Conservation (phyloP, 352 stramenopile species). For the Phytophthora pini region DNA sequence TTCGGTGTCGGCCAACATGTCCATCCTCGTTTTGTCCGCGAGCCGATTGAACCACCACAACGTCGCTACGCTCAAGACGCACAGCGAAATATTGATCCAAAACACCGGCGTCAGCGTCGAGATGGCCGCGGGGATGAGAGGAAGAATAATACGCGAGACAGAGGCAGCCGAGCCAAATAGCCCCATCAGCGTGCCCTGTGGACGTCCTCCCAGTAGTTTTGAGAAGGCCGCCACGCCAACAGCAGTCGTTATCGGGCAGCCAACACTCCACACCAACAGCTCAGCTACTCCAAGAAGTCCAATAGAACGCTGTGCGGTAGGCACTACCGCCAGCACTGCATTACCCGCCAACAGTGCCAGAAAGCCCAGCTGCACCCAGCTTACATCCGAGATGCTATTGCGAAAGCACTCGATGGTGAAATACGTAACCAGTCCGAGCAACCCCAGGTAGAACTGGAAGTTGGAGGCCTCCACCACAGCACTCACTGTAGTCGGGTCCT, state of each 20-base stretch:
- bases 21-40: slow-evolving; percentile 45
- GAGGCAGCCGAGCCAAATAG: slow-evolving; percentile 72
- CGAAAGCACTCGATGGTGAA: slow-evolving; percentile 78
- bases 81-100: slow-evolving; percentile 68
- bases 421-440: slow-evolving; percentile 71
- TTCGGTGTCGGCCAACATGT: slow-evolving; percentile 46
- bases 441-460: slow-evolving; percentile 80
- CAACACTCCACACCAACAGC: slow-evolving; percentile 76
- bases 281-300: slow-evolving; percentile 47
- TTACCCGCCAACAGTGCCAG: slow-evolving; percentile 65
- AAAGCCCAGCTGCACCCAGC: slow-evolving; percentile 70
- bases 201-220: slow-evolving; percentile 65
- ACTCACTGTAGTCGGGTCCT: slow-evolving; percentile 46
- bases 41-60: slow-evolving; percentile 73
- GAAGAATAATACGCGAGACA: slow-evolving; percentile 75
- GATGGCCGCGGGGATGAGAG: slow-evolving; percentile 66
- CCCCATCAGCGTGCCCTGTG: slow-evolving; percentile 77
- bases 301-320: slow-evolving; percentile 42
- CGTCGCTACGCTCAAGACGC: slow-evolving; percentile 53
- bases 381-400: slow-evolving; percentile 62
- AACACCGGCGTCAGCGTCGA: slow-evolving; percentile 69
- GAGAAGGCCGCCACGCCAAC: slow-evolving; percentile 76
- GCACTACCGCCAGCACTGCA: slow-evolving; percentile 54
- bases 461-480: slow-evolving; percentile 69
- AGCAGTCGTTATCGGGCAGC: slow-evolving; percentile 73